These are phyloP conservation scores for Brassica rapa DNA, from an alignment of 345 rosid genomes.

Conservation along the genomic window DNA sequence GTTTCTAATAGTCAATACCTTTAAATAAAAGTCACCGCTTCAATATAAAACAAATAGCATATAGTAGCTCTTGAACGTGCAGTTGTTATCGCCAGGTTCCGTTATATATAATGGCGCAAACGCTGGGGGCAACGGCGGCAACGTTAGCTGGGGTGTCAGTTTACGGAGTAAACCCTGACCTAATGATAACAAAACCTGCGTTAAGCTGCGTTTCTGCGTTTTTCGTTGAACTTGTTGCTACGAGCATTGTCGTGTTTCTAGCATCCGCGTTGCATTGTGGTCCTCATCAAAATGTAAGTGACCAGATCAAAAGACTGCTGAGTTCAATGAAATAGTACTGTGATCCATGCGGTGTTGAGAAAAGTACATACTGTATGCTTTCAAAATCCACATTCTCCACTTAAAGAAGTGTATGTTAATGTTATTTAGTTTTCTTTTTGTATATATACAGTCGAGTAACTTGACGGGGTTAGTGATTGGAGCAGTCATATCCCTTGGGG, in stretches of 20 bases:
- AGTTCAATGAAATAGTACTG: neutral
- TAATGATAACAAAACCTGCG: slow-evolving; percentile 63
- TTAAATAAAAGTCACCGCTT: neutral
- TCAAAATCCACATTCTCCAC: neutral
- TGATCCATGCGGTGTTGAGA: neutral
- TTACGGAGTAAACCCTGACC: slow-evolving; percentile 56
- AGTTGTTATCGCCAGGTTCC: slow-evolving; percentile 55
- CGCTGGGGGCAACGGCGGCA: slow-evolving; percentile 61
- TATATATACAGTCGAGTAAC: slow-evolving; percentile 53
- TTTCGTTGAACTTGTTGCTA: slow-evolving; percentile 76
- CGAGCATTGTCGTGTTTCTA: slow-evolving; percentile 65
- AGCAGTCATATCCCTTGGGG: slow-evolving; percentile 69
- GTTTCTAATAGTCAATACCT: neutral
- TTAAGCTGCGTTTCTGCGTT: slow-evolving; percentile 64
- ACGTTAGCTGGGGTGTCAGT: slow-evolving; percentile 55
- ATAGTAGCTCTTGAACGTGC: neutral
- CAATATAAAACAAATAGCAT: neutral
- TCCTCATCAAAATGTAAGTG: slow-evolving; percentile 56
- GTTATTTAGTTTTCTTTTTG: neutral
- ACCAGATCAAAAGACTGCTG: neutral
- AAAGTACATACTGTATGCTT: neutral
- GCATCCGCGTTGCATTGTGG: slow-evolving; percentile 57
- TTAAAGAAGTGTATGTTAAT: neutral
- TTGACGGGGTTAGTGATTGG: slow-evolving; percentile 71
- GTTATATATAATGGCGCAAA: slow-evolving; percentile 69